Evolutionary conservation across 805 yeast genomes (phyloP), one percentile per base, ranked within the genome.

Genomic region (Alloascoidea hylecoeti): DNA sequence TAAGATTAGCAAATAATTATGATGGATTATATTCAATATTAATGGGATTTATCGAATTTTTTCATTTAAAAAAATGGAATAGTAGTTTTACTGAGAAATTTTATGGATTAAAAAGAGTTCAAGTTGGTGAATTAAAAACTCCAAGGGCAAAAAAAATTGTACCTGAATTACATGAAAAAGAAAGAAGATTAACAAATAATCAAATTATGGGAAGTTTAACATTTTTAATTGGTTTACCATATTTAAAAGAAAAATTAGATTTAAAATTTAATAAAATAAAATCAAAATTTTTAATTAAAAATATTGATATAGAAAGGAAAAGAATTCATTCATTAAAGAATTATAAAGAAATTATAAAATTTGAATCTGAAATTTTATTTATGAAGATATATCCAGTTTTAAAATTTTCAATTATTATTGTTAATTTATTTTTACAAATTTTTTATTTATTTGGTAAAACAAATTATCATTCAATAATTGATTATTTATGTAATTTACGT

Each of bases 21-120:
- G 96, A 89, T 53, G 95, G 84, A 60, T 49, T 85, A 28, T 78
- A 78, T 47, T 53, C 78, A 3, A 41, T 71, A 2, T 42, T 78
- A 2, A 61, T 88, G 49, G 75, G 81, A 0, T 41, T 68, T 2
- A 59, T 89, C 1, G 96, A 92, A 54, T 75, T 75, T 63, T 66
- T 70, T 43, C 82, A 78, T 46, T 55, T 89, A 36, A 68, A 61
- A 38, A 63, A 64, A 36, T 82, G 92, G 84, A 88, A 83, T 49
- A 73, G 94, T 0, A 73, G 92, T 2, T 84, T 89, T 49, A 84
- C 94, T 0, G 96, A 89, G 54, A 81, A 82, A 51, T 89, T 89
- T 52, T 89, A 89, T 51, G 97, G 96, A 2, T 58, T 89, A 44
- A 85, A 85, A 50, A 63, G 94, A 36, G 68, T 70, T 4, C 46